Base-by-base conservation (phyloP, 176 grass and related monocot species). In the Carex kokanica region DNA sequence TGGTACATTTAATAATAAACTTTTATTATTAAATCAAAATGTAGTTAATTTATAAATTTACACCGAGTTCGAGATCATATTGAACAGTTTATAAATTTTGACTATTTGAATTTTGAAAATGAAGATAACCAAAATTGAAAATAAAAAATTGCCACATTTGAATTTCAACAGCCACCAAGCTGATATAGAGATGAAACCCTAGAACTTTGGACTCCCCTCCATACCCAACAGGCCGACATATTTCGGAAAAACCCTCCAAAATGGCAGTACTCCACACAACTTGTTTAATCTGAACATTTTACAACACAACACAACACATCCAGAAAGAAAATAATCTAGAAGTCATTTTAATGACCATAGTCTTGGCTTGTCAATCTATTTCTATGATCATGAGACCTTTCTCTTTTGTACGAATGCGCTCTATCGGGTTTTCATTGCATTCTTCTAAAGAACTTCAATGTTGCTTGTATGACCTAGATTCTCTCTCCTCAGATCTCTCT, bases 331-430 rank as follows among this genome's bases (percentile, higher is more conserved):
- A 11, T 2, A 0, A 34, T 16, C 13, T 6, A 69, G 10, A 77
- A 49, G 14, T 18, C 24, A 18, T 16, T 43, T 52, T 89, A 87
- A 58, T 79, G 70, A 18, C 32, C 85, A 34, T 80, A 75, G 38
- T 86, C 91, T 68, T 11, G 64, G 65, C 71, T 87, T 31, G 84
- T 78, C 8, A 71, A 86, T 81, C 88, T 86, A 78, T 60, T 82
- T 56, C 55, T 84, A 18, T 34, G 51, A 43, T 70, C 32, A 32
- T 9, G 15, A 24, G 85, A 94, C 56, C 82, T 81, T 3, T 90
- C 60, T 77, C 80, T 86, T 17, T 88, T 77, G 17, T 62, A 23
- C 8, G 58, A 74, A 60, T 63, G 62, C 3, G 83, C 88, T 62
- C 34, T 83, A 43, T 92, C 78, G 75, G 49, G 79, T 40, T 70